Evolutionary conservation across 192 early-diverging fungal species (phyloP).

Genomic region (Gonapodya sp.): DNA sequence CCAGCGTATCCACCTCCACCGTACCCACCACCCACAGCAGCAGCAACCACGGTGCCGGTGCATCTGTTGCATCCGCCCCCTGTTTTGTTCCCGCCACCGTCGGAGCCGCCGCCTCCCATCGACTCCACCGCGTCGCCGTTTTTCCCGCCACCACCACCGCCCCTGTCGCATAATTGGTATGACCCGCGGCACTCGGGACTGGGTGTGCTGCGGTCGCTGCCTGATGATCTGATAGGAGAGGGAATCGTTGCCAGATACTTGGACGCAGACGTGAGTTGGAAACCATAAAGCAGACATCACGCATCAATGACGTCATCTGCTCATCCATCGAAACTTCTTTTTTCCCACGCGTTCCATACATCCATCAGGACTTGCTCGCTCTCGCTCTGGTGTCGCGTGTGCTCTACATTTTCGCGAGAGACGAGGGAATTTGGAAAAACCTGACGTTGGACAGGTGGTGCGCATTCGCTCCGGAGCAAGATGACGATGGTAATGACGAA

Average conservation of each 20-base stretch:
- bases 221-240: neutral
- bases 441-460: slow-evolving; percentile 16
- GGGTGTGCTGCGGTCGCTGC: neutral
- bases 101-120: neutral
- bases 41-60: neutral
- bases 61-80: neutral
- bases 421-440: slow-evolving; percentile 22
- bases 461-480: neutral
- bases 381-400: slow-evolving; percentile 2
- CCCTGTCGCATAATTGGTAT: neutral
- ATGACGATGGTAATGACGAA: too few species aligned
- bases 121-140: neutral
- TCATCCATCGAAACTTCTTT: too few species aligned
- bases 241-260: neutral
- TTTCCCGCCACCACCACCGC: neutral
- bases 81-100: neutral
- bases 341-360: neutral
- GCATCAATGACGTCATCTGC: neutral
- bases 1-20: too few species aligned
- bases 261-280: neutral
- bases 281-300: neutral
- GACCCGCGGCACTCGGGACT: neutral
- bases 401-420: slow-evolving; percentile 17
- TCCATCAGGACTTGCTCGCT: slow-evolving; percentile 14
- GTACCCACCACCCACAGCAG: too few species aligned